phyloP scores from a whole-genome alignment of 805 yeast genomes.

The Metschnikowia cubensis region DNA sequence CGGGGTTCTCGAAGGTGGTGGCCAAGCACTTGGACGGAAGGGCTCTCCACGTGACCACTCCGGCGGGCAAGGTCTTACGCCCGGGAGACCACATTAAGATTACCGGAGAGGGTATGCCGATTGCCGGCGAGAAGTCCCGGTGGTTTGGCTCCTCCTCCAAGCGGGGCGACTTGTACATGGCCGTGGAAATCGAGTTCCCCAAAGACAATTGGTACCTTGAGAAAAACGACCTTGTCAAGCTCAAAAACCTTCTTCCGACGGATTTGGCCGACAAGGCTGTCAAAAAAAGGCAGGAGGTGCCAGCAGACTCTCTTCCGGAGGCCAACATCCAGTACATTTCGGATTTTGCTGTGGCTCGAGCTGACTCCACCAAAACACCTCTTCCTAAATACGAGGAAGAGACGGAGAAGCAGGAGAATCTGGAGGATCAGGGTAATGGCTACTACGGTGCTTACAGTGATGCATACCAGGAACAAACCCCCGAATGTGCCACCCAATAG shows the following conservation, averaged over 20 bases:
- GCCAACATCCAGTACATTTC: conserved; percentile 37
- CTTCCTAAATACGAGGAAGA: conserved; percentile 31
- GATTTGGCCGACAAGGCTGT: conserved; percentile 19
- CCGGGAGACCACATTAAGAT: conserved; percentile 70
- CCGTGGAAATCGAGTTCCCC: conserved; percentile 76
- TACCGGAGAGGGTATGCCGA: conserved; percentile 81
- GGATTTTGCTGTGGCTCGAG: conserved; percentile 28
- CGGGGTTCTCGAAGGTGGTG: conserved; percentile 69
- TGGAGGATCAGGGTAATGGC: conserved; percentile 6
- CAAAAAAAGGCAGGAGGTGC: conserved; percentile 23
- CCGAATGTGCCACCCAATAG: conserved; percentile 34
- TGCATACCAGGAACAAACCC: conserved; percentile 21
- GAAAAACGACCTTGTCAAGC: conserved; percentile 53
- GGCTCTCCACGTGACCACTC: conserved; percentile 57
- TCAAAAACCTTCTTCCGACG: conserved; percentile 54
- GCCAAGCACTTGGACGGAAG: conserved; percentile 79
- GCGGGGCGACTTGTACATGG: conserved; percentile 69
- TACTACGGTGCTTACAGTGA: conserved; percentile 14
- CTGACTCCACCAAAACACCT: conserved; percentile 7
- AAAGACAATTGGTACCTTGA: conserved; percentile 81
- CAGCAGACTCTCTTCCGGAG: conserved; percentile 26
- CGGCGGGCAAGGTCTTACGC: conserved; percentile 74
- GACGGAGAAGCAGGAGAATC: neutral
- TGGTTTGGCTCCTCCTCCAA: conserved; percentile 21
- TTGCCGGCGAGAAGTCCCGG: conserved; percentile 25